Evolutionary conservation across 345 rosid genomes (phyloP).

Genomic region (Eucalyptus melliodora): DNA sequence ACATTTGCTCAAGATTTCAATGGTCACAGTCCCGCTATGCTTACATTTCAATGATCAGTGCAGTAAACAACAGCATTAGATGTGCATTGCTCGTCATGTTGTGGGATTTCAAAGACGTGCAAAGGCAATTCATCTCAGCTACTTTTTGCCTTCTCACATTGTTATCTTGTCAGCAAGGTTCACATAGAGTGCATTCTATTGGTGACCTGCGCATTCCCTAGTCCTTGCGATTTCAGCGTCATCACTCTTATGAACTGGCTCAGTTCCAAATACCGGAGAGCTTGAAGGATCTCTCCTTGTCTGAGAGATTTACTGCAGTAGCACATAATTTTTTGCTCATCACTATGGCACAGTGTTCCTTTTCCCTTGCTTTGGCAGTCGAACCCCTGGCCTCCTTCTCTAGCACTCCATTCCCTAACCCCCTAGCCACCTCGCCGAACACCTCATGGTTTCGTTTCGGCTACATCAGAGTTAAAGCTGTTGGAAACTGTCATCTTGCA

Average conservation of each 20-base stretch:
- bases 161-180: neutral
- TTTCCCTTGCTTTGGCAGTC: neutral
- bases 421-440: neutral
- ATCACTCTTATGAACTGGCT: neutral
- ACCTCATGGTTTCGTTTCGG: neutral
- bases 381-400: neutral
- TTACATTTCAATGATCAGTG: neutral
- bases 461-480: neutral
- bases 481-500: neutral
- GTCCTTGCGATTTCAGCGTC: neutral
- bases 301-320: neutral
- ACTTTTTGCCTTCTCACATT: neutral
- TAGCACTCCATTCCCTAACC: neutral
- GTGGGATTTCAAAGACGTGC: neutral
- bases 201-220: neutral
- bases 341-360: neutral
- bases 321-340: neutral
- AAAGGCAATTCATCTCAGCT: neutral
- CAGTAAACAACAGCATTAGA: neutral
- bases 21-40: neutral
- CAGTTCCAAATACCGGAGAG: neutral
- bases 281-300: neutral
- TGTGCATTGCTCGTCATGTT: neutral
- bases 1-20: neutral
- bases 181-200: neutral